A percentile compares a stretch with the other conserved stretches of the same genome.
Evolutionary conservation across 495 filamentous ascomycete species (phyloP).

Genomic region (Penicillium lividum): DNA sequence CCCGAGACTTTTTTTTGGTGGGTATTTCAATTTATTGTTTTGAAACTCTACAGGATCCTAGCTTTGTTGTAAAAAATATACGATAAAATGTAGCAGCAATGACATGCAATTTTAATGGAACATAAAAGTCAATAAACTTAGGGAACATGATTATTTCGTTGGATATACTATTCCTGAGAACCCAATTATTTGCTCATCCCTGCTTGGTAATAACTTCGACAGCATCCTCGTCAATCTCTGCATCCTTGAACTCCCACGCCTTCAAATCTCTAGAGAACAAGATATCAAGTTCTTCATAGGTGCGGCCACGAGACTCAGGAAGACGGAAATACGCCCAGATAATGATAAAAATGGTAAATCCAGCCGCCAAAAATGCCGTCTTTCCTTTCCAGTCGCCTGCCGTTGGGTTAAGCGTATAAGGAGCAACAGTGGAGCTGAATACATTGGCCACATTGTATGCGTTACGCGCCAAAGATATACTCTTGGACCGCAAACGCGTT

Average conservation of each 20-base stretch:
- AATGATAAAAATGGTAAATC: constrained; percentile 60
- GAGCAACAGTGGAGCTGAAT: constrained; percentile 61
- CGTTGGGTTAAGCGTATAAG: constrained; percentile 67
- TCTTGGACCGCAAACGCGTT: constrained; percentile 65
- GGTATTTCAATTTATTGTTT: too few relatives aligned
- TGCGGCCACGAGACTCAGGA: constrained; percentile 64
- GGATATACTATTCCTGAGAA: background rate
- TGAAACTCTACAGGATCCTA: too few relatives aligned
- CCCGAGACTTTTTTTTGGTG: too few relatives aligned
- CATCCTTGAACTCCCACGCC: constrained; percentile 1
- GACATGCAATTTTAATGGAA: too few relatives aligned
- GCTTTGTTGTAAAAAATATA: too few relatives aligned
- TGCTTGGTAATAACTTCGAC: background rate
- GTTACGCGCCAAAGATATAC: constrained; percentile 63
- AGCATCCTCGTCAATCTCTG: background rate
- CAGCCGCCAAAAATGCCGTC: constrained; percentile 70
- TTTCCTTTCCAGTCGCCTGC: constrained; percentile 68
- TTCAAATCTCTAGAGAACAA: constrained; percentile 50
- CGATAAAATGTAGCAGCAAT: too few relatives aligned
- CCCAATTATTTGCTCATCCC: background rate
- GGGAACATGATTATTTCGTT: background rate
- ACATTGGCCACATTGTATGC: constrained; percentile 67
- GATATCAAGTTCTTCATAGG: constrained; percentile 68
- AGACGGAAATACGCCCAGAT: constrained; percentile 69
- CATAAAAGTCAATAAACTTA: too few relatives aligned